Base-by-base conservation (phyloP, 306 rosid species). In the Herpetospermum pedunculosum region DNA sequence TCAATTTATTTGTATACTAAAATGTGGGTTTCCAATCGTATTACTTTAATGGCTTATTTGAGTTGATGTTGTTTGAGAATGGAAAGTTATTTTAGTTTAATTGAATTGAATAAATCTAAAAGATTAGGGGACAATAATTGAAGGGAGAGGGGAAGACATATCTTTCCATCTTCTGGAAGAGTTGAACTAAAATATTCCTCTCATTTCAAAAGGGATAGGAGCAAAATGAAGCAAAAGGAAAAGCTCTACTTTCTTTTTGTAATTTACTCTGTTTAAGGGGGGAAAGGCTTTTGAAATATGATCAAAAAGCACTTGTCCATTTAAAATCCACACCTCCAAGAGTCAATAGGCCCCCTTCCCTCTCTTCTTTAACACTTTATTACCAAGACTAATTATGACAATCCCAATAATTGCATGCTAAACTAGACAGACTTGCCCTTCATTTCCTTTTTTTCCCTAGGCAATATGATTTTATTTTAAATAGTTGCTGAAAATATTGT, bases 361-460 rank as follows among this genome's bases (percentile, higher is more conserved):
- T 15, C 19, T 26, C 26, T 15, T 41, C n/a, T 28, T 25, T 68
- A 68, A 68, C 73, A 68, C 73, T 68, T 68, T 43, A 43, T 68
- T 68, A 68, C 73, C 73, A 68, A 68, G 14, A 41, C 73, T 68
- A 68, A 68, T 68, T 23, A 68, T 68, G 54, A 68, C 34, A 41
- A 41, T 15, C 13, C 37, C 37, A 40, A 43, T 68, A 43, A 68
- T 26, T 43, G 72, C 50, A 65, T 65, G 49, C 71, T 64, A 60
- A 60, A 60, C 69, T 60, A 7, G 40, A 57, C 38, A 28, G 19
- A 29, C 62, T 29, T 55, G 40, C 37, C 38, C 65, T 29, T 58
- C 65, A 29, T 58, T 30, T 59, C 40, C 41, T 35, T 15, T 28
- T 62, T 35, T 1, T 8, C 28, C 29, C 29, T 34, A 63, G 28